These are phyloP conservation scores for Leccinum angustisporum DNA, from an alignment of 1,284 basidiomycete species.

Conservation along the genomic window DNA sequence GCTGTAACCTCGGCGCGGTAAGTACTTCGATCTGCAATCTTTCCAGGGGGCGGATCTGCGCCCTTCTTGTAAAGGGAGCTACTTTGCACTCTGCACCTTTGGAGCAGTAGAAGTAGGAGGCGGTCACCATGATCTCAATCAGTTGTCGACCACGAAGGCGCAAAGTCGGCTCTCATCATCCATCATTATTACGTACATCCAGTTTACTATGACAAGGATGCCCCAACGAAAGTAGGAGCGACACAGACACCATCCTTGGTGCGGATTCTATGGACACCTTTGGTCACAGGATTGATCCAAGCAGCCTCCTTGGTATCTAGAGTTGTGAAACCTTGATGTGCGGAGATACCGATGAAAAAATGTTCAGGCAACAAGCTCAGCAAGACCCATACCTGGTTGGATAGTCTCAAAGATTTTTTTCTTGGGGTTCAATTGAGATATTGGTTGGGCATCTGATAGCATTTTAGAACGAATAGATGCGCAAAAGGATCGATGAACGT, in stretches of 20 bases:
- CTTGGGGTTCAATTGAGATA: conserved; percentile 90
- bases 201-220: conserved; percentile 74
- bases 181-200: conserved; percentile 1
- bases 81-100: too few relatives aligned
- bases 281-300: conserved; percentile 87
- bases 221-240: conserved; percentile 82
- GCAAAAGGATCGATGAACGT: conserved; percentile 4
- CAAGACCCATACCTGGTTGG: conserved; percentile 66
- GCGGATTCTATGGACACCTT: conserved; percentile 78
- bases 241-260: conserved; percentile 82
- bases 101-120: too few relatives aligned
- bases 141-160: too few relatives aligned
- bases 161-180: background rate
- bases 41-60: too few relatives aligned
- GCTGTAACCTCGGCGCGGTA: too few relatives aligned
- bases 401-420: conserved; percentile 97
- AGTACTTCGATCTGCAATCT: too few relatives aligned
- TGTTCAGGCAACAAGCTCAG: background rate
- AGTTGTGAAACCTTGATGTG: conserved; percentile 73
- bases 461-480: background rate
- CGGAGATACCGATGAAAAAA: conserved; percentile 6
- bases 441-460: conserved; percentile 60
- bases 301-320: conserved; percentile 84
- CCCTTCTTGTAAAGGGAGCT: too few relatives aligned
- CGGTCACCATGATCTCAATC: too few relatives aligned